Base-by-base conservation (phyloP, 2,329 filamentous ascomycete species). In the Aureobasidium sp. region DNA sequence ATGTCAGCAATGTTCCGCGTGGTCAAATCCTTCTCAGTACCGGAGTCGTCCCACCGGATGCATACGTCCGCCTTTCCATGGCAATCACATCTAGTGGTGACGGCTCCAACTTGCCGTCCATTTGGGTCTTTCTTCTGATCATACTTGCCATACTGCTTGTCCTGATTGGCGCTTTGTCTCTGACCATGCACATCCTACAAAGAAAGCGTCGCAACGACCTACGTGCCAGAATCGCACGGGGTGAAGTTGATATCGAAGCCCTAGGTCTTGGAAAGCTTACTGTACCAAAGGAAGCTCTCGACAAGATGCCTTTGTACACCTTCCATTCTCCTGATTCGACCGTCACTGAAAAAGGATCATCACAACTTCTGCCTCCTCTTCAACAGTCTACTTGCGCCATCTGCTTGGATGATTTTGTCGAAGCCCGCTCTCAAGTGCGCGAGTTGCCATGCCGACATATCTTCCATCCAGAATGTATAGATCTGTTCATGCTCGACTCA, bases 381-480 rank as follows among this genome's bases (percentile, higher is more conserved):
- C 81, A 83, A 17, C 93, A 97, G 65, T 83, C 88, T 0, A 84
- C 79, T 2, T 97, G 93, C 65, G 82, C 88, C n/a, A 95, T 97
- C 50, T 98, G 93, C 64, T 77, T 95, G 1, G 86, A 89, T 52
- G 81, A 88, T 55, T 97, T 88, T 63, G 77, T 85, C 24, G 78
- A 82, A 14, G 79, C 80, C 32, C 71, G 76, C 16, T 85, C 87
- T 0, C 79, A 83, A 17, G 90, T 97, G 53, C 85, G 90, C 53
- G 87, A 96, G 68, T 75, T 97, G 2, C 83, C 88, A 0, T 98
- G 93, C 62, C 83, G 86, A 0, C 93, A 98, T 66, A 91, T 97
- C 54, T 98, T 90, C 68, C 91, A 98, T 60, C 85, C 88, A 0
- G 85, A 87, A 59, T 98, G 93, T 64, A 90, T 97, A 58, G 90